These are phyloP conservation scores for Choricystis sp. DNA, from an alignment of 139 green algal genomes.

Conservation along the genomic window DNA sequence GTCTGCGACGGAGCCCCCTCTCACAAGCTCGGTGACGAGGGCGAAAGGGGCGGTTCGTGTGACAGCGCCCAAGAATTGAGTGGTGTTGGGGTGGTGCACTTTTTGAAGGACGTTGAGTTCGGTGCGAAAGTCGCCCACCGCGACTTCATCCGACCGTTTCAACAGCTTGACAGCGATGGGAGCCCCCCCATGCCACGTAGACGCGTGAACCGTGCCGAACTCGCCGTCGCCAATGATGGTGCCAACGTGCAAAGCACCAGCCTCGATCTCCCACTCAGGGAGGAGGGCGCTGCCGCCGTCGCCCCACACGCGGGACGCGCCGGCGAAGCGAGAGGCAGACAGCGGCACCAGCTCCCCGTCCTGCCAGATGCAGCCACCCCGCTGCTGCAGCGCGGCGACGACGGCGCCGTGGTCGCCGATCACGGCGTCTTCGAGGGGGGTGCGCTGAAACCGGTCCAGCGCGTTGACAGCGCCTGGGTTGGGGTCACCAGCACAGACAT, in stretches of 20 bases:
- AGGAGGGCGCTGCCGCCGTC: neutral
- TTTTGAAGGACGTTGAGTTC: conserved; percentile 9
- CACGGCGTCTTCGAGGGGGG: conserved; percentile 6
- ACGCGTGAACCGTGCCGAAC: conserved; percentile 66
- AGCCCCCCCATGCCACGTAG: conserved; percentile 51
- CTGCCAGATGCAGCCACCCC: too few relatives aligned
- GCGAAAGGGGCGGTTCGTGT: conserved; percentile 60
- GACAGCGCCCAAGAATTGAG: conserved; percentile 60
- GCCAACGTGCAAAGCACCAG: conserved; percentile 22
- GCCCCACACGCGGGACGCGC: neutral
- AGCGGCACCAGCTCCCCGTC: conserved; percentile 28
- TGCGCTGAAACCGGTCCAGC: conserved; percentile 8
- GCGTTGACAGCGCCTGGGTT: too few relatives aligned
- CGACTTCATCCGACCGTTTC: conserved; percentile 50
- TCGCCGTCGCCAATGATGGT: conserved; percentile 25
- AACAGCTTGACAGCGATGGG: conserved; percentile 59
- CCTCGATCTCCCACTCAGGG: conserved; percentile 63
- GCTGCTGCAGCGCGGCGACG: neutral
- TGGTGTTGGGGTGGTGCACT: conserved; percentile 18
- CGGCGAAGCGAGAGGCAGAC: conserved; percentile 25
- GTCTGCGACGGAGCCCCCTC: conserved; percentile 37
- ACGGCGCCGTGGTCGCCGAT: neutral
- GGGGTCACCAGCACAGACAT: conserved; percentile 3
- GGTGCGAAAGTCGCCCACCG: conserved; percentile 19
- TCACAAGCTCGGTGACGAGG: conserved; percentile 32